Conservation (phyloP, 768 basidiomycete genomes). For the Mycena chlorophos region DNA sequence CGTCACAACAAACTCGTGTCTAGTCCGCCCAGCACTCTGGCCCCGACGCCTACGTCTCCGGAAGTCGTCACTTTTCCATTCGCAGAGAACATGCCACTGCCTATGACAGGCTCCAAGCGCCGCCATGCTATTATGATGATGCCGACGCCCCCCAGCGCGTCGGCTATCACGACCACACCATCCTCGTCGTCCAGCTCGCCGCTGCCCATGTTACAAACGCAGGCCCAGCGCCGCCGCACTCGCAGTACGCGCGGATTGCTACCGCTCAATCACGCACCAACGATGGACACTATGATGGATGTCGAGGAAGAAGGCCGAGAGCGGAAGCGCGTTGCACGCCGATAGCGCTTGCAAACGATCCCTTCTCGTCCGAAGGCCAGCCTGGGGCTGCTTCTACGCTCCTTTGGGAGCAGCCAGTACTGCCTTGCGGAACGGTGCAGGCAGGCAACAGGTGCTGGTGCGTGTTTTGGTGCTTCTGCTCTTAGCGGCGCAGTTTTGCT, state of each 20-base stretch:
- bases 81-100: conserved; percentile 40
- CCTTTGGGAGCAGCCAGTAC: background rate
- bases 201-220: conserved; percentile 20
- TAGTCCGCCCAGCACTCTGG: conserved; percentile 13
- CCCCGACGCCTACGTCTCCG: conserved; percentile 24
- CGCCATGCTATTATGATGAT: conserved; percentile 80
- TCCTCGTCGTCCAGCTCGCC: conserved; percentile 36
- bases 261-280: conserved; percentile 41
- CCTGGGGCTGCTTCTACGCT: background rate
- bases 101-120: conserved; percentile 65
- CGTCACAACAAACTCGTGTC: conserved; percentile 8
- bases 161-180: conserved; percentile 37
- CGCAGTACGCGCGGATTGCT: conserved; percentile 44
- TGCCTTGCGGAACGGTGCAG: background rate
- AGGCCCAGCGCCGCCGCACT: conserved; percentile 50
- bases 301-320: conserved; percentile 77
- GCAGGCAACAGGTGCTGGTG: background rate
- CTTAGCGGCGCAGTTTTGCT: background rate
- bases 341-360: conserved; percentile 33
- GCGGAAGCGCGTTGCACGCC: conserved; percentile 69
- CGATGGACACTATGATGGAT: conserved; percentile 55
- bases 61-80: conserved; percentile 30
- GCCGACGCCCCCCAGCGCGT: conserved; percentile 52
- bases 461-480: background rate
- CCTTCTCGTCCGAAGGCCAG: too few relatives aligned